Base-by-base conservation (phyloP, 768 basidiomycete genomes). In the Calvatia gigantea region DNA sequence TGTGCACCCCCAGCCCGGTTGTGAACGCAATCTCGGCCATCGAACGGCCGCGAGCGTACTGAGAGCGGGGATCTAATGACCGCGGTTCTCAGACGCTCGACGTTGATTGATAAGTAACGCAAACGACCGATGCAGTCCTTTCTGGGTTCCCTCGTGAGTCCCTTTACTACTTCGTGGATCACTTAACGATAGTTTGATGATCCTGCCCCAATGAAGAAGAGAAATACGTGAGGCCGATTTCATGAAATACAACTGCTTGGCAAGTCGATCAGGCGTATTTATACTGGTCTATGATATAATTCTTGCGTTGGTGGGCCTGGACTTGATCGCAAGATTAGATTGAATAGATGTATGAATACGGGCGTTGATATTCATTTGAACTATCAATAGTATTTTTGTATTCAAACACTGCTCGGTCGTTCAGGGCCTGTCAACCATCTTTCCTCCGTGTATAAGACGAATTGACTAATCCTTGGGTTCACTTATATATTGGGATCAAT, bases 351-450 rank as follows among this genome's bases (percentile, higher is more conserved):
- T 51, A 21, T 33, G 31, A 25, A 49, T 51, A 19, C 14, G 21
- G n/a, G 17, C 15, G 19, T 23, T 14, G 35, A 19, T 41, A 42
- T 47, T 32, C 19, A 29, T 28, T 37, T 54, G 53, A 46, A 54
- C 47, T 32, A 33, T 25, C 25, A 19, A 27, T 54, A 8, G 25
- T 45, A 44, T 54, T 45, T 38, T 54, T 46, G 44, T 21, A 6
- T 21, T 17, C 41, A n/a, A n/a, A n/a, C 25, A 37, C n/a, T 54
- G 53, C 46, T 54, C 47, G 43, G 53, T 44, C 47, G 19, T 28
- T 15, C 43, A 42, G 11, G 7, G 11, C 7, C 25, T 42, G 19
- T 21, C 25, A 19, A 42, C 11, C 41, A 42, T 21, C 17, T 42
- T 42, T 42, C 37, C 17, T 45, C 14, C n/a, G 42, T 33, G 21